Evolutionary conservation across 306 rosid species (phyloP), one percentile per base, ranked within the genome.

Genomic region (Purshia tridentata): DNA sequence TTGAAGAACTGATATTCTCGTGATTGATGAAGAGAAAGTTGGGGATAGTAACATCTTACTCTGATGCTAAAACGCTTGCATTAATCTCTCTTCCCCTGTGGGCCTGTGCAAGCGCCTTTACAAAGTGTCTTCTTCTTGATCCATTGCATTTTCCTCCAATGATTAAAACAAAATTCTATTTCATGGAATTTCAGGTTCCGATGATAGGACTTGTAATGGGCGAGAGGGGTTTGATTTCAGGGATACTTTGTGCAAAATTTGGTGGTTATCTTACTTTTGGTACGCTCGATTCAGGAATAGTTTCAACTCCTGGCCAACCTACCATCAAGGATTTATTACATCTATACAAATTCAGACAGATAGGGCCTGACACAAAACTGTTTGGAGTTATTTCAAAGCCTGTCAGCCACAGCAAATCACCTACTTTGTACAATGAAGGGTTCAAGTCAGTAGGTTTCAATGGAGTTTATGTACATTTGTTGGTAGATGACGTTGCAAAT

Each of bases 221-320:
- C 44, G 97, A 94, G 57, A 89, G 88, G 83, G 97, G 99, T 68
- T 75, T 88, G 77, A 83, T 89, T 66, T 91, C 97, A 20, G 81
- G 95, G 68, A 45, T 91, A 77, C 97, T 94, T 71, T 89, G 96
- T 46, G 87, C 95, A 77, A 94, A 94, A 83, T 94, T 88, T 88
- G 96, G 95, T 73, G 97, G 99, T 57, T 84, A 75, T 84, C 91
- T 94, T 40, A 91, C 96, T 62, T 91, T 91, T 84, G 97, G 92
- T 75, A 84, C 97, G 5, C 86, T 91, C 1, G 93, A 94, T 81
- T 52, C 88, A 5, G 86, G 92, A 84, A 78, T 87, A 72, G 90
- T 91, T 80, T 94, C 99, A 54, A 97, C 96, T 80, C 91, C 97
- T 74, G 97, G 95, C 76, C 96, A 94, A 86, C 97, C 98, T 47